Evolutionary conservation across 225 moss, liverwort and hornwort species (phyloP).

Genomic region (Anthoceros angustus): DNA sequence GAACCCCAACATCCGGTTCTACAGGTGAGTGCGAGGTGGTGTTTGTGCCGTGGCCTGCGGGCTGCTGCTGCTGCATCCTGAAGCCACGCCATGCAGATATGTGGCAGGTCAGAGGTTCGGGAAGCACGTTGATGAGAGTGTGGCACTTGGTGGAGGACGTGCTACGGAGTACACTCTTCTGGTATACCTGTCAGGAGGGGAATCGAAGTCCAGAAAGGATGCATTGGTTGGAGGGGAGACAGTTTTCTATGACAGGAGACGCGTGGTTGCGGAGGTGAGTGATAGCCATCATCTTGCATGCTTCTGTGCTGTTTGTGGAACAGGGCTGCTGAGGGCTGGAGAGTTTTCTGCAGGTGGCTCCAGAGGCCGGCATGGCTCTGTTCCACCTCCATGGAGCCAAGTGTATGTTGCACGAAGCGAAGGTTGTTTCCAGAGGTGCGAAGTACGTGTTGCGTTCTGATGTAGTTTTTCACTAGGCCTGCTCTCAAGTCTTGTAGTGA

Average conservation of each 20-base stretch:
- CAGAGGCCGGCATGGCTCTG: slow-evolving; percentile 64
- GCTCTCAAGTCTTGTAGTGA: too few species aligned
- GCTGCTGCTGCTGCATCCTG: not conserved
- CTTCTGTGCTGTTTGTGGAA: not conserved
- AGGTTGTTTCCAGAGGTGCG: slow-evolving; percentile 52
- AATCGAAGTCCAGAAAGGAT: slow-evolving; percentile 6
- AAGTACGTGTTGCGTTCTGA: slow-evolving; percentile 84
- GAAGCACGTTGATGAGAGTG: slow-evolving; percentile 68
- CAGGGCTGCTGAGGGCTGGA: not conserved
- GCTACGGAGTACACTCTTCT: slow-evolving; percentile 67
- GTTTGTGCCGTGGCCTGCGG: not conserved
- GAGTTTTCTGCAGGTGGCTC: slow-evolving; percentile 40
- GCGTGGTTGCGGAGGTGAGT: slow-evolving; percentile 25
- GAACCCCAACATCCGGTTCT: slow-evolving; percentile 61
- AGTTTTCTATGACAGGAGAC: slow-evolving; percentile 53
- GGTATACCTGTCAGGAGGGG: slow-evolving; percentile 45
- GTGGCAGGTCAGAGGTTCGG: slow-evolving; percentile 51
- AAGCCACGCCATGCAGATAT: slow-evolving; percentile 18
- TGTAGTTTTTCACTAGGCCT: slow-evolving; percentile 23
- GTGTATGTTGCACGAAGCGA: slow-evolving; percentile 71
- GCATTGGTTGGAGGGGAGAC: slow-evolving; percentile 57
- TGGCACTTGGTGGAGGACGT: slow-evolving; percentile 34
- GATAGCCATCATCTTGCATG: not conserved
- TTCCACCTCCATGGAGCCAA: slow-evolving; percentile 64
- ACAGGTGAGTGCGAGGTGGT: slow-evolving; percentile 14